Evolutionary conservation across 2,329 filamentous ascomycete species (phyloP).

Genomic region (Claviceps fusiformis): DNA sequence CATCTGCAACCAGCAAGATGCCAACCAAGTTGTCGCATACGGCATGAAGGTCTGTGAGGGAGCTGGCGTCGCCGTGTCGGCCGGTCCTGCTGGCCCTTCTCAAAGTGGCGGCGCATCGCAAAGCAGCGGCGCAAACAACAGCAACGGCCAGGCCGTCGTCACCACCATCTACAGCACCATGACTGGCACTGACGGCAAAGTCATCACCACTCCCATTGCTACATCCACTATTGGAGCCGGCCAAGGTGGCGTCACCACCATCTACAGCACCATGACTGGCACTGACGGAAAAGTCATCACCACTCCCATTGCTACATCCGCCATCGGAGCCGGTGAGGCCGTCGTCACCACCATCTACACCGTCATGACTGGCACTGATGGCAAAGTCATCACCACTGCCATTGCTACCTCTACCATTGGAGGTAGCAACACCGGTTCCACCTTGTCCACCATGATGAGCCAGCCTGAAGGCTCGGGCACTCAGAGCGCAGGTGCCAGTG

Average conservation of each 20-base stretch:
- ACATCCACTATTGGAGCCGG: slow-evolving; percentile 19
- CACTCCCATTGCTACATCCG: slow-evolving; percentile 23
- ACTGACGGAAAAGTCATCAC: slow-evolving; percentile 21
- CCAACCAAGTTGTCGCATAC: slow-evolving; percentile 24
- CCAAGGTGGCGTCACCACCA: slow-evolving; percentile 15
- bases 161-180: slow-evolving; percentile 25
- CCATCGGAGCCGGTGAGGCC: slow-evolving; percentile 12
- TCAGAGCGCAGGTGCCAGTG: neutral
- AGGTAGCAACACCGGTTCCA: slow-evolving; percentile 4
- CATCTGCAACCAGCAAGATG: slow-evolving; percentile 25
- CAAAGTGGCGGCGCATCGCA: neutral
- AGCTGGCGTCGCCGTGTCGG: slow-evolving; percentile 22
- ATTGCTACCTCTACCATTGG: neutral
- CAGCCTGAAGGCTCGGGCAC: neutral
- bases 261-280: slow-evolving; percentile 21
- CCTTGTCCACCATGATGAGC: slow-evolving; percentile 15
- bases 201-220: slow-evolving; percentile 21
- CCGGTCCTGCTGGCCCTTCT: slow-evolving; percentile 3
- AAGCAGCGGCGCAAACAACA: too few species aligned
- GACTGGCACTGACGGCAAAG: slow-evolving; percentile 18
- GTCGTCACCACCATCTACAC: slow-evolving; percentile 23
- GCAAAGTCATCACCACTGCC: slow-evolving; percentile 15
- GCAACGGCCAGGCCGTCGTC: neutral
- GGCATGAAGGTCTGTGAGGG: slow-evolving; percentile 25
- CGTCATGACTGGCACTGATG: slow-evolving; percentile 20